Percentiles rank a stretch among this genome's conserved stretches.
These are phyloP conservation scores for Rhizopogon roseolus DNA, from an alignment of 768 basidiomycete genomes.

Conservation along the genomic window DNA sequence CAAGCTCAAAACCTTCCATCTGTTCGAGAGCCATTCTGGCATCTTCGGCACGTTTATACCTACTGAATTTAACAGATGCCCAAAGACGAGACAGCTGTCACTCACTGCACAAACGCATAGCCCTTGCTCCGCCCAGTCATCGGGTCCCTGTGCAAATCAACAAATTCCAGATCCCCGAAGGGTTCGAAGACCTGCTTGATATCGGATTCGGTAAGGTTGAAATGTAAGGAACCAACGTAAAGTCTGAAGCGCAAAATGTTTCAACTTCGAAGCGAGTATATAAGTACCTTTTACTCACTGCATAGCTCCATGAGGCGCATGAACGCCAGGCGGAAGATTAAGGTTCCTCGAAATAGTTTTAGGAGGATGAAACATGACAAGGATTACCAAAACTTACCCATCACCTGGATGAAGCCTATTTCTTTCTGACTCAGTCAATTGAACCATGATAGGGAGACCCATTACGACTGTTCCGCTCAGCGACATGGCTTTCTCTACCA, in stretches of 20 bases:
- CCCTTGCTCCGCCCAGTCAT: constrained; percentile 96
- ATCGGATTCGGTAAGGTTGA: constrained; percentile 95
- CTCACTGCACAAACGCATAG: constrained; percentile 95
- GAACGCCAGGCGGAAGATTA: constrained; percentile 82
- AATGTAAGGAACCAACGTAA: constrained; percentile 95
- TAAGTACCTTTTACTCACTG: constrained; percentile 48
- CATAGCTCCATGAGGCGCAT: constrained; percentile 76
- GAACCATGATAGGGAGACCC: constrained; percentile 96
- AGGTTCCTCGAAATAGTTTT: constrained; percentile 49
- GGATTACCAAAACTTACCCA: constrained; percentile 46
- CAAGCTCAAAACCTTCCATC: constrained; percentile 98
- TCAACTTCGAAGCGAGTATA: not conserved
- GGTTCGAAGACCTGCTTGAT: constrained; percentile 99
- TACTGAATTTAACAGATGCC: constrained; percentile 22
- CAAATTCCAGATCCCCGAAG: constrained; percentile 96
- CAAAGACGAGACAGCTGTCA: constrained; percentile 4
- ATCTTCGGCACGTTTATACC: constrained; percentile 88
- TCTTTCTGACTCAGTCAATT: constrained; percentile 95
- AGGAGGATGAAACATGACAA: constrained; percentile 6
- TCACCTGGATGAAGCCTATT: constrained; percentile 87
- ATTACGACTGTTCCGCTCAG: constrained; percentile 95
- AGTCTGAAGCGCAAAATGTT: constrained; percentile 46
- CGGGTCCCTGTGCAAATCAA: constrained; percentile 95
- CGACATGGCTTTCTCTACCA: constrained; percentile 86
- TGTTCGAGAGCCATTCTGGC: constrained; percentile 96